phyloP scores from a whole-genome alignment of 2,329 filamentous ascomycete species.

The Hypoxylon sp. region DNA sequence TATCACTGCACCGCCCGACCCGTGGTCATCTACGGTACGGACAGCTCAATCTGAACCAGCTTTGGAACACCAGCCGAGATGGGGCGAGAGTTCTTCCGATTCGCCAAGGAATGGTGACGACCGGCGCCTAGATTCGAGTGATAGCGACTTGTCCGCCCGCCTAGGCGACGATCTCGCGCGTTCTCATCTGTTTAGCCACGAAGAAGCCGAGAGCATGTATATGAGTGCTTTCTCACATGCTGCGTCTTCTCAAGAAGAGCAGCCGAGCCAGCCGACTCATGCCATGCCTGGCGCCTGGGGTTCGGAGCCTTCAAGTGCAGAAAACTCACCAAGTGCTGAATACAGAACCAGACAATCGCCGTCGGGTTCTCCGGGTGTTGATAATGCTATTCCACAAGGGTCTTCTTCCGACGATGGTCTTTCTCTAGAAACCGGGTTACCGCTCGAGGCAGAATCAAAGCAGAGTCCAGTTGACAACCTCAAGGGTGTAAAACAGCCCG shows the following conservation, averaged over 20 bases:
- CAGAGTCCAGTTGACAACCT: slow-evolving; percentile 32
- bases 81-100: slow-evolving; percentile 32
- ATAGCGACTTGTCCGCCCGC: slow-evolving; percentile 42
- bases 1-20: slow-evolving; percentile 41
- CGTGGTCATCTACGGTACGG: slow-evolving; percentile 46
- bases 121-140: slow-evolving; percentile 19
- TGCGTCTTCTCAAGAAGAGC: slow-evolving; percentile 37
- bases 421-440: background rate
- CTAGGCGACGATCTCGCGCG: slow-evolving; percentile 58
- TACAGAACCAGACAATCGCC: slow-evolving; percentile 7
- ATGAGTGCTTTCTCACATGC: slow-evolving; percentile 73
- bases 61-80: slow-evolving; percentile 39
- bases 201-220: slow-evolving; percentile 87
- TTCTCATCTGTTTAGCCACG: slow-evolving; percentile 78
- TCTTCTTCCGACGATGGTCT: background rate
- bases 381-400: background rate
- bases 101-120: slow-evolving; percentile 18
- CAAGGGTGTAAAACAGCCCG: slow-evolving; percentile 31
- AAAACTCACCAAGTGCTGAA: slow-evolving; percentile 31
- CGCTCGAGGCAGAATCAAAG: background rate
- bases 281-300: slow-evolving; percentile 64
- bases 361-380: slow-evolving; percentile 3
- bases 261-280: slow-evolving; percentile 37
- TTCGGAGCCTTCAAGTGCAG: slow-evolving; percentile 45
- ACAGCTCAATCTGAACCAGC: slow-evolving; percentile 50